Conservation (phyloP, 1,284 basidiomycete genomes). For the Sporisorium exsertum region DNA sequence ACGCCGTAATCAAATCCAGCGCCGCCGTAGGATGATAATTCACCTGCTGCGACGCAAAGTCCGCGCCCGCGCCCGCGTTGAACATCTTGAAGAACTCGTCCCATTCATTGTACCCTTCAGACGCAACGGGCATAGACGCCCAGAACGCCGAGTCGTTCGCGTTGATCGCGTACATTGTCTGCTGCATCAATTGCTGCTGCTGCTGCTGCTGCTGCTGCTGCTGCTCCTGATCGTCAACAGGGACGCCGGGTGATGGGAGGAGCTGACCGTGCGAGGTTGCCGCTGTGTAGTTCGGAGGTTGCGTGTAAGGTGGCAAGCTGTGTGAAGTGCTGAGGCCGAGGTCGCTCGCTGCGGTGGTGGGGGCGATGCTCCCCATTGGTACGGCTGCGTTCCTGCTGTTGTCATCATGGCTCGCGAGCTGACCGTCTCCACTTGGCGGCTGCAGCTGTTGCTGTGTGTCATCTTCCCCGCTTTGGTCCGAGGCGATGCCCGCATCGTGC, state of each 20-base stretch:
- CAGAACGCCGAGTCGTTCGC: conserved; percentile 41
- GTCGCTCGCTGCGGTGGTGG: neutral
- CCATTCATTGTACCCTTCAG: conserved; percentile 40
- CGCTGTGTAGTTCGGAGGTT: neutral
- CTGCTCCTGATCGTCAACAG: conserved; percentile 1
- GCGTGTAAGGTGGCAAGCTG: conserved; percentile 7
- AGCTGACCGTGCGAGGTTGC: conserved; percentile 3
- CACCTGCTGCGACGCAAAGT: conserved; percentile 4
- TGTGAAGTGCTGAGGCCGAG: neutral
- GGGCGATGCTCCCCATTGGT: neutral
- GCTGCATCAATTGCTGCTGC: conserved; percentile 19
- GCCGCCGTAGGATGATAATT: conserved; percentile 40
- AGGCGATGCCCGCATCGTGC: neutral
- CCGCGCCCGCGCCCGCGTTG: conserved; percentile 12
- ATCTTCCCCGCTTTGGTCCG: neutral
- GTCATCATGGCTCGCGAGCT: neutral
- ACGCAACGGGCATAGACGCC: conserved; percentile 45
- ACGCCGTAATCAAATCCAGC: conserved; percentile 39
- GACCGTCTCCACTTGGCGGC: neutral
- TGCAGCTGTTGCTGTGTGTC: neutral
- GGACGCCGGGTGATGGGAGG: conserved; percentile 1
- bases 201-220: conserved; percentile 3
- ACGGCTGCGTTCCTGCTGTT: neutral
- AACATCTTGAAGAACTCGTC: conserved; percentile 42
- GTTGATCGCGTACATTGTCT: conserved; percentile 24